Base-by-base conservation (phyloP, 129 eudicot species). In the Erigeron canadensis region DNA sequence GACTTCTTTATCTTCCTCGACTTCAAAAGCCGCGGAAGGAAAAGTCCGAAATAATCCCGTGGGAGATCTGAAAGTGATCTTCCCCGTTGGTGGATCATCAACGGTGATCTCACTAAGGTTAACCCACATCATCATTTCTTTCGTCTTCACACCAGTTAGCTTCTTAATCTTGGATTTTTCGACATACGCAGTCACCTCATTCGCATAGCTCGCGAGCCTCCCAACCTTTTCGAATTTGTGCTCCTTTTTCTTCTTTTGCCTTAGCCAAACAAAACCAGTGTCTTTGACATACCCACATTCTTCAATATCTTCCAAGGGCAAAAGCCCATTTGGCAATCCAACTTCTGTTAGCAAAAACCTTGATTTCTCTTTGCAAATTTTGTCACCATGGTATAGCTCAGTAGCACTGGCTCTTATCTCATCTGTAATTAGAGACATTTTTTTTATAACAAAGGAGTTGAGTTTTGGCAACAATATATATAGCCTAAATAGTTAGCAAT, bases 91-190 rank as follows among this genome's bases (percentile, higher is more conserved):
- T 1, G 87, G 84, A 8, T 79, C 81, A 41, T 84, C 90, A 2
- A 87, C 53, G 4, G 37, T 70, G 56, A 87, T 87, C 46, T 90
- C 97, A 70, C 71, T 71, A 11, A 90, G 28, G 13, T 76, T 76
- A 4, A 87, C 15, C 97, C 95, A 90, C 77, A 87, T 51, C 73
- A 90, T 16, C 19, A 90, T 50, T 63, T 87, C 91, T 76, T 83
- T 90, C 2, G 88, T 64, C 77, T 90, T 85, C 17, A 90, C 97
- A 2, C 97, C 97, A 0, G 91, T 87, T 1, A 90, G 76, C 70
- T 90, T 90, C 82, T 77, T 81, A 80, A 90, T 85, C 74, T 75
- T 87, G 11, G 79, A 67, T 19, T 73, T 77, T 74, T 84, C 86
- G 1, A 78, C 74, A 12, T 61, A 55, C 1, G 91, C 86, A 0